These are phyloP conservation scores for Corniculantispora saksenae DNA, from an alignment of 2,329 filamentous ascomycete genomes.

Conservation along the genomic window DNA sequence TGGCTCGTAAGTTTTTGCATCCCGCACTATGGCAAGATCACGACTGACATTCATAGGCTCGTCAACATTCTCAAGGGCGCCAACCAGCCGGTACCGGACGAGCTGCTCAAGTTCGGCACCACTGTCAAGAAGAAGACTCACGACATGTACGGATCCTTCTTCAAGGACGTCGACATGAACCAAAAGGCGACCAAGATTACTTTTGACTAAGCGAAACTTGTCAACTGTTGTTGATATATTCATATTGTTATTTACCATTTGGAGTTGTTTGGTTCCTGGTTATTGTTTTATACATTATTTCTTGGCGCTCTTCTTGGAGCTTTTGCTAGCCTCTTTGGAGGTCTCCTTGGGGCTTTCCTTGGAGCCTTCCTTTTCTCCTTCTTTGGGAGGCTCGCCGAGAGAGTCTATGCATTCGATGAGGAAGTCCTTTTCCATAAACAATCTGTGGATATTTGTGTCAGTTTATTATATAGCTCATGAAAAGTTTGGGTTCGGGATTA, in stretches of 20 bases:
- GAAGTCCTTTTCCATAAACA: slow-evolving; percentile 55
- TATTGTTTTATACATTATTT: slow-evolving; percentile 8
- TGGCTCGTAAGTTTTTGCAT: slow-evolving; percentile 68
- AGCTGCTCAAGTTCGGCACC: slow-evolving; percentile 90
- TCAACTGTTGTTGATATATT: neutral
- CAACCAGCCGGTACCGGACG: slow-evolving; percentile 86
- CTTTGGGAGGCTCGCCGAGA: slow-evolving; percentile 35
- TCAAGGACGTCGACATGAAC: slow-evolving; percentile 82
- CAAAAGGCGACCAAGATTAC: slow-evolving; percentile 89
- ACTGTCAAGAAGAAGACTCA: slow-evolving; percentile 99
- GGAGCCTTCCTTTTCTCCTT: slow-evolving; percentile 26
- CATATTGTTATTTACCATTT: slow-evolving; percentile 7
- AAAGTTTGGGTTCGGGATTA: slow-evolving; percentile 14
- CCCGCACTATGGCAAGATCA: slow-evolving; percentile 19
- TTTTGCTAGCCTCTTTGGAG: neutral
- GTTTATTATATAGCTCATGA: neutral
- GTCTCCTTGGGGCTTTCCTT: neutral
- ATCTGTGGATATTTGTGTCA: slow-evolving; percentile 38
- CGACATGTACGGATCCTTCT: slow-evolving; percentile 92
- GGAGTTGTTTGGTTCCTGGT: slow-evolving; percentile 3
- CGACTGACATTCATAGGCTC: slow-evolving; percentile 53
- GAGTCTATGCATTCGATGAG: slow-evolving; percentile 52
- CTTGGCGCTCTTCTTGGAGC: slow-evolving; percentile 5
- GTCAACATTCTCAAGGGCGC: slow-evolving; percentile 96
- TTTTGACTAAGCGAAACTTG: slow-evolving; percentile 61